phyloP scores from a whole-genome alignment of 495 filamentous ascomycete species.

The Parathielavia appendiculata region DNA sequence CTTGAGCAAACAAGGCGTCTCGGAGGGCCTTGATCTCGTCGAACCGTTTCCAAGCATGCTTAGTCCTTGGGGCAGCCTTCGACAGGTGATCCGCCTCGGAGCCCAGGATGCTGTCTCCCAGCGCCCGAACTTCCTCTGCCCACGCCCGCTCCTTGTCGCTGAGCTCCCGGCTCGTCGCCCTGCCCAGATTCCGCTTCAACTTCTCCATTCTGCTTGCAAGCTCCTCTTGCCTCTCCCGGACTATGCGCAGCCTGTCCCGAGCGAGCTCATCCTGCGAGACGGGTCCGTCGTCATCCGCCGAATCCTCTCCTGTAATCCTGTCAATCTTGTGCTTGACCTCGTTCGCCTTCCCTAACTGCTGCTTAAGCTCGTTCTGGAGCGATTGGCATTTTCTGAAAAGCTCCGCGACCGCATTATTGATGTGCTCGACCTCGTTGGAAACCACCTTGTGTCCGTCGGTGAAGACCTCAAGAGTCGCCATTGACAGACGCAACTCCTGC shows the following conservation, averaged over 20 bases:
- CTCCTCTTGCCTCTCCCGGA: constrained; percentile 53
- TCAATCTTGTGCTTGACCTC: constrained; percentile 64
- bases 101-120: constrained; percentile 44
- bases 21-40: constrained; percentile 44
- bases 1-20: constrained; percentile 50
- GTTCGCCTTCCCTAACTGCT: constrained; percentile 64
- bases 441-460: constrained; percentile 71
- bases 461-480: constrained; percentile 68
- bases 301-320: constrained; percentile 57
- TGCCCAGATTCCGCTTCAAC: constrained; percentile 54
- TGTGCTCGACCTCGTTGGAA: constrained; percentile 62
- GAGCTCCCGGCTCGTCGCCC: constrained; percentile 56
- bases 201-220: constrained; percentile 60
- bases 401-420: constrained; percentile 72
- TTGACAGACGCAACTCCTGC: constrained; percentile 68
- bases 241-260: constrained; percentile 55
- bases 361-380: constrained; percentile 62
- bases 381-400: constrained; percentile 74
- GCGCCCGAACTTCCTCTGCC: constrained; percentile 55
- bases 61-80: constrained; percentile 25
- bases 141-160: constrained; percentile 70
- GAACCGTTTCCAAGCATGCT: constrained; percentile 43
- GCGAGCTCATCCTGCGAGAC: constrained; percentile 49
- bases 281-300: constrained; percentile 38
- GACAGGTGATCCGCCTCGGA: constrained; percentile 20